Percentiles rank a stretch among this genome's conserved stretches.
Conservation (phyloP, 768 basidiomycete genomes). For the Xerocomus brunneocitrinus region DNA sequence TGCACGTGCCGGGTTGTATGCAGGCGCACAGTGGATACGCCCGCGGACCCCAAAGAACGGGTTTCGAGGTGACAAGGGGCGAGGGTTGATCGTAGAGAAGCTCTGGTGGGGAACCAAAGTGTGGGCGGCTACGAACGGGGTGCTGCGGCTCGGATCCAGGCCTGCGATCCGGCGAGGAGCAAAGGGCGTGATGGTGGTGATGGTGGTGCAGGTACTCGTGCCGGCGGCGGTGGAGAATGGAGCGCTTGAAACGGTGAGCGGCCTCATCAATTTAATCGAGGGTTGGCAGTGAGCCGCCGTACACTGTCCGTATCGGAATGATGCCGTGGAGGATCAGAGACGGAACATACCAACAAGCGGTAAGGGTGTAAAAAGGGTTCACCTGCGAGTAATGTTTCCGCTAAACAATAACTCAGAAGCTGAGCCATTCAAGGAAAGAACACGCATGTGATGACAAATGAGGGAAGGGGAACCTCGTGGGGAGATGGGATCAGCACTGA, state of each 20-base stretch:
- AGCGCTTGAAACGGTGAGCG: conserved; percentile 4
- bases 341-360: not conserved
- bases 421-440: conserved; percentile 60
- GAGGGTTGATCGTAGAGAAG: too few relatives aligned
- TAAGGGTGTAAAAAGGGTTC: not conserved
- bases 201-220: not conserved
- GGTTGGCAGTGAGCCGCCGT: conserved; percentile 49
- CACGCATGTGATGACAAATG: conserved; percentile 50
- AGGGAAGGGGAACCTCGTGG: conserved; percentile 54
- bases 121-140: not conserved
- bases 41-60: too few relatives aligned
- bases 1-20: too few relatives aligned
- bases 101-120: too few relatives aligned
- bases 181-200: not conserved
- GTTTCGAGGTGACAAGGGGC: too few relatives aligned
- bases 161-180: not conserved
- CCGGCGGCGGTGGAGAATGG: conserved; percentile 5
- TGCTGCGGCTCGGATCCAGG: not conserved
- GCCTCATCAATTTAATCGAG: conserved; percentile 49
- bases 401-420: conserved; percentile 51
- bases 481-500: conserved; percentile 1
- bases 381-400: conserved; percentile 47
- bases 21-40: too few relatives aligned
- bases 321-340: conserved; percentile 16
- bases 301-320: conserved; percentile 43